Evolutionary conservation across 2,329 filamentous ascomycete species (phyloP).

Genomic region (Cladophialophora exuberans): DNA sequence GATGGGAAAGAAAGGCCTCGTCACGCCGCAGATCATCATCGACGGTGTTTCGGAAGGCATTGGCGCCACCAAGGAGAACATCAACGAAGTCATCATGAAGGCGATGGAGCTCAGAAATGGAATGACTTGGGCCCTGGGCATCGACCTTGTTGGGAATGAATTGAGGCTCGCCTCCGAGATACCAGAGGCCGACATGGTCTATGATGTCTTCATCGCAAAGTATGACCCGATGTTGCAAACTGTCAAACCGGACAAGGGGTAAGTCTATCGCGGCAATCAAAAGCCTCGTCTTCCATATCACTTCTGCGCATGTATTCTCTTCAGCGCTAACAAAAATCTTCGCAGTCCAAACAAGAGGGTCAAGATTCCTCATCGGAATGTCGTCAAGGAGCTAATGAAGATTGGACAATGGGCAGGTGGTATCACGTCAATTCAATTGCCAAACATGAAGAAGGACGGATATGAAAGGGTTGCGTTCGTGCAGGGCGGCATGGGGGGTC

Average conservation of each 20-base stretch:
- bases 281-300: too few species aligned
- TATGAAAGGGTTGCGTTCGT: constrained; percentile 27
- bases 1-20: constrained; percentile 24
- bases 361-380: constrained; percentile 27
- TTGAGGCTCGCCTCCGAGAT: constrained; percentile 21
- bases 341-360: constrained; percentile 26
- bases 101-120: constrained; percentile 24
- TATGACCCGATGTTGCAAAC: constrained; percentile 22
- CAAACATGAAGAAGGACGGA: constrained; percentile 15
- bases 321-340: not conserved
- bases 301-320: not conserved
- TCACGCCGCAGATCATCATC: constrained; percentile 28
- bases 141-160: constrained; percentile 24
- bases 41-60: constrained; percentile 26
- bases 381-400: constrained; percentile 28
- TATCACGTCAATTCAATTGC: constrained; percentile 14
- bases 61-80: constrained; percentile 22
- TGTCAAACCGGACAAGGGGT: constrained; percentile 25
- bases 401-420: constrained; percentile 28
- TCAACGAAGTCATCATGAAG: constrained; percentile 22
- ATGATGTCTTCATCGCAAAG: constrained; percentile 23
- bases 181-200: constrained; percentile 21
- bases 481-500: constrained; percentile 24
- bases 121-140: constrained; percentile 19
- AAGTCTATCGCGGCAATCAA: too few species aligned